Conservation (phyloP, 441 rosid species). For the Populus hybrid region DNA sequence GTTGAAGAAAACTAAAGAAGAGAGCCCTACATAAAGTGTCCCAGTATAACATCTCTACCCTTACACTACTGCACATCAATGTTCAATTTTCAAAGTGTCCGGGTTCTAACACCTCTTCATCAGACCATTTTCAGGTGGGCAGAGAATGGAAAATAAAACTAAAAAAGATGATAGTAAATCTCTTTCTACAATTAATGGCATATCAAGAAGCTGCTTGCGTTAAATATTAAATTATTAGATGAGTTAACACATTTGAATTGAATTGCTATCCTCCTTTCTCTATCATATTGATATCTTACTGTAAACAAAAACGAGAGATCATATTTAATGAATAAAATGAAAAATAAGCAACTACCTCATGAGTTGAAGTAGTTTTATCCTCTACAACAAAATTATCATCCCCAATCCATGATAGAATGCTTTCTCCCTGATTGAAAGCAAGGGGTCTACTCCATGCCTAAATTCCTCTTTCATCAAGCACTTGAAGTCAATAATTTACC, state of each 20-base stretch:
- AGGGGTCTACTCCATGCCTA: conserved; percentile 39
- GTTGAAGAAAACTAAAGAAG: not conserved
- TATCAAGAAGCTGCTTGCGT: not conserved
- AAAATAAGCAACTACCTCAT: conserved; percentile 45
- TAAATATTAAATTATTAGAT: not conserved
- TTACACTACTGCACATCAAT: not conserved
- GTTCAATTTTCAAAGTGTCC: not conserved
- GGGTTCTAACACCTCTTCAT: not conserved
- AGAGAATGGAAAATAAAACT: not conserved
- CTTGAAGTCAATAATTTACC: not conserved
- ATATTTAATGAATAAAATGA: conserved; percentile 7
- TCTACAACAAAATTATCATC: conserved; percentile 69
- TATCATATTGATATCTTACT: not conserved
- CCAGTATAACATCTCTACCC: not conserved
- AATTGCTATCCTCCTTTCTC: not conserved
- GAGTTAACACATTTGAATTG: not conserved
- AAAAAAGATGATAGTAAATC: not conserved
- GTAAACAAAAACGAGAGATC: not conserved
- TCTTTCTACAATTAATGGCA: not conserved
- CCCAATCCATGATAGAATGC: conserved; percentile 58
- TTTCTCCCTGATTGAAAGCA: conserved; percentile 72
- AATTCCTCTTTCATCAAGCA: conserved; percentile 43
- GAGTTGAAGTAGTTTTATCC: conserved; percentile 41
- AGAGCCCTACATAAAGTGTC: not conserved
- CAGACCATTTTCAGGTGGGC: not conserved